A percentile compares a stretch with the other conserved stretches of the same genome.
phyloP scores from a whole-genome alignment of 2,329 filamentous ascomycete genomes.

The Colletotrichum sojae region DNA sequence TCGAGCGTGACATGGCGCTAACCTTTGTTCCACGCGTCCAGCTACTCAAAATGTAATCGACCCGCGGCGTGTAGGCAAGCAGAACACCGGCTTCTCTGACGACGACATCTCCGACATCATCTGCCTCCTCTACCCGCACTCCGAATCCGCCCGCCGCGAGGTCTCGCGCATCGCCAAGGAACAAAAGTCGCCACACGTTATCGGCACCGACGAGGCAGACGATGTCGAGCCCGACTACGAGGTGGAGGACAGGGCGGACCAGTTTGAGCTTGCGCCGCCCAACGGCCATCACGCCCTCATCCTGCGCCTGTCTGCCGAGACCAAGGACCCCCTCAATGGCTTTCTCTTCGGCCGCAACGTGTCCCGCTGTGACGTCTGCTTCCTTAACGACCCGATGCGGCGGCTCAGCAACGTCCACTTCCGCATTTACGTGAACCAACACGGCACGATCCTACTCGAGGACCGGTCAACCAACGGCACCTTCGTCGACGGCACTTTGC shows the following conservation, averaged over 20 bases:
- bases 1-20: conserved; percentile 24
- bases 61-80: conserved; percentile 82
- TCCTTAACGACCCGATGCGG: conserved; percentile 75
- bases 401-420: conserved; percentile 97
- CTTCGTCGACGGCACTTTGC: conserved; percentile 80
- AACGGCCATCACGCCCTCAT: conserved; percentile 78
- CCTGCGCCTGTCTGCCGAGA: conserved; percentile 80
- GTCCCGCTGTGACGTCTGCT: conserved; percentile 78
- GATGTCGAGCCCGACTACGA: conserved; percentile 66
- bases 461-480: conserved; percentile 98
- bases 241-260: conserved; percentile 63
- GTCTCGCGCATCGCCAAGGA: conserved; percentile 68
- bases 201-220: conserved; percentile 64
- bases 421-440: conserved; percentile 89
- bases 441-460: conserved; percentile 90
- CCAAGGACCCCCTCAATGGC: conserved; percentile 78
- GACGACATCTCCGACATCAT: conserved; percentile 90
- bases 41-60: conserved; percentile 87
- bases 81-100: conserved; percentile 86
- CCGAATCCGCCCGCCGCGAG: conserved; percentile 79
- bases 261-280: conserved; percentile 66
- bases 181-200: conserved; percentile 61
- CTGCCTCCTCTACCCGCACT: conserved; percentile 87
- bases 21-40: conserved; percentile 47
- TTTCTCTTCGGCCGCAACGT: conserved; percentile 90